Conservation (phyloP, 768 basidiomycete genomes). For the Phylloporus arenicola region DNA sequence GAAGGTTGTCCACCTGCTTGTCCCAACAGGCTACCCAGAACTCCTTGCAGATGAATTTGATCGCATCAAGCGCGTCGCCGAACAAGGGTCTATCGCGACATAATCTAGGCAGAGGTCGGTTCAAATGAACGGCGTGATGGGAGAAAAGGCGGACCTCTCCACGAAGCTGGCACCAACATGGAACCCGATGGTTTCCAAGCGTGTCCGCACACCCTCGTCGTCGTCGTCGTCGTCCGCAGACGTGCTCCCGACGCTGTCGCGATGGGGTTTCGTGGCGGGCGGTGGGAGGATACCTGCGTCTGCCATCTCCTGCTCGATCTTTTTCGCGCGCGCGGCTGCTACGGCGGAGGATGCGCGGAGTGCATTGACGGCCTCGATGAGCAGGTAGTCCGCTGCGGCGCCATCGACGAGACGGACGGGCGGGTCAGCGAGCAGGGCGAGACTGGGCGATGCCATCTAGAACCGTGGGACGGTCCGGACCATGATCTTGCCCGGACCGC, state of each 20-base stretch:
- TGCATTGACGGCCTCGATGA: slow-evolving; percentile 74
- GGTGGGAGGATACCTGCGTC: slow-evolving; percentile 69
- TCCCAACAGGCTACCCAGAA: slow-evolving; percentile 91
- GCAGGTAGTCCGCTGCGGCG: slow-evolving; percentile 77
- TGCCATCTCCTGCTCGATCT: slow-evolving; percentile 72
- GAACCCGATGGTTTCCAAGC: slow-evolving; percentile 78
- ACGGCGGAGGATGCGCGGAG: slow-evolving; percentile 70
- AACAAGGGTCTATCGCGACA: slow-evolving; percentile 73
- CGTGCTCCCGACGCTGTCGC: slow-evolving; percentile 35
- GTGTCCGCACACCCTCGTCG: slow-evolving; percentile 60
- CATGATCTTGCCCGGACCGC: no score
- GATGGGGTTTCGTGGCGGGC: slow-evolving; percentile 32
- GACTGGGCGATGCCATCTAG: no score
- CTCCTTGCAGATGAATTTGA: slow-evolving; percentile 97
- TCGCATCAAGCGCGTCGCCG: slow-evolving; percentile 76
- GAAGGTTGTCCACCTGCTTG: slow-evolving; percentile 91
- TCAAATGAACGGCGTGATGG: background rate
- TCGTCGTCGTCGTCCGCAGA: slow-evolving; percentile 50
- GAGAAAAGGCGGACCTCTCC: slow-evolving; percentile 56
- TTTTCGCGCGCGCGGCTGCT: slow-evolving; percentile 60
- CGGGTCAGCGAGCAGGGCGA: slow-evolving; percentile 57
- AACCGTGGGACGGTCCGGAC: no score
- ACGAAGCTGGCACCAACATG: slow-evolving; percentile 84
- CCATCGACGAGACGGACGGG: slow-evolving; percentile 57
- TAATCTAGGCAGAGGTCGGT: slow-evolving; percentile 41